A percentile compares a stretch with the other conserved stretches of the same genome.
phyloP scores from a whole-genome alignment of 2,329 filamentous ascomycete species.

The Fusarium brachygibbosum region DNA sequence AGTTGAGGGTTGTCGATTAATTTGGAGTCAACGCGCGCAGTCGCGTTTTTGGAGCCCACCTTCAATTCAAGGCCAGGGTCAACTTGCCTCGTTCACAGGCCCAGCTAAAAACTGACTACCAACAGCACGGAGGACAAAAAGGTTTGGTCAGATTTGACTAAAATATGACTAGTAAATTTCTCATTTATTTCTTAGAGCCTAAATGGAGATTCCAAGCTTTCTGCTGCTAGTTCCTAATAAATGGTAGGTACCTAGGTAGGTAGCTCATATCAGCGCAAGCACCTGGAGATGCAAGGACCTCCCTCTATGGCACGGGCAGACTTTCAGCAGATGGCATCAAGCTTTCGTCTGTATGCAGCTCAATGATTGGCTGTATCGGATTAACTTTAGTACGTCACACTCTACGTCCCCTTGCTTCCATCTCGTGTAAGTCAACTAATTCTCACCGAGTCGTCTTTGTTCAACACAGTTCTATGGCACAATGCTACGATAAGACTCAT shows the following conservation, averaged over 20 bases:
- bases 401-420: not conserved
- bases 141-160: not conserved
- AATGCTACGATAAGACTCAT: conserved; percentile 31
- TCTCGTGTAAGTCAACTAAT: conserved; percentile 39
- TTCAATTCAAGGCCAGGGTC: conserved; percentile 16
- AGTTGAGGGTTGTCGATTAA: conserved; percentile 29
- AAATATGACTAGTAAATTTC: not conserved
- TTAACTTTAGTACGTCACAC: conserved; percentile 35
- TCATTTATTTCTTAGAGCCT: not conserved
- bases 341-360: not conserved
- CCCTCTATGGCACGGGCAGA: no score
- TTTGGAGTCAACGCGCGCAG: conserved; percentile 41
- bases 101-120: conserved; percentile 1
- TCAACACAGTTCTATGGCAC: conserved; percentile 26
- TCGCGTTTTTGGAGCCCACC: conserved; percentile 42
- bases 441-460: conserved; percentile 38
- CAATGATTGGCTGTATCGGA: conserved; percentile 29
- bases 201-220: not conserved
- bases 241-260: not conserved
- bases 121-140: not conserved
- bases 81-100: conserved; percentile 18
- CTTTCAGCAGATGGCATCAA: conserved; percentile 4
- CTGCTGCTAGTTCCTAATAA: not conserved
- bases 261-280: not conserved
- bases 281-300: not conserved